phyloP scores from a whole-genome alignment of 768 basidiomycete species.

The Leccinum broughii region DNA sequence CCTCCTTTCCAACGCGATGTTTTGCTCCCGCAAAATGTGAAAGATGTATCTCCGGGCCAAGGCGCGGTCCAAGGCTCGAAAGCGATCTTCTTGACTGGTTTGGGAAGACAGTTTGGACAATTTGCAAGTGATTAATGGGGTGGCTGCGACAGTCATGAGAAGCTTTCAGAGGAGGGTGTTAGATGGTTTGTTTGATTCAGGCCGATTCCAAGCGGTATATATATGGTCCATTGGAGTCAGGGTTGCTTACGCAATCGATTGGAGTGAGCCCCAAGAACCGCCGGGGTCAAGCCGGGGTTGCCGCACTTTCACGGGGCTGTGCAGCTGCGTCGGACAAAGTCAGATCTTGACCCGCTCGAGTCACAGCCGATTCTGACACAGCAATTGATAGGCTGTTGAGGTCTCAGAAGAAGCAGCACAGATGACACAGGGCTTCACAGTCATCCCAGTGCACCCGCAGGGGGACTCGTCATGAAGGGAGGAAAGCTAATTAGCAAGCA shows the following conservation, averaged over 20 bases:
- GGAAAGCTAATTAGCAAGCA: neutral
- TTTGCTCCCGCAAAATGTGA: conserved; percentile 25
- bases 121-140: conserved; percentile 23
- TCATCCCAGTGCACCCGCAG: neutral
- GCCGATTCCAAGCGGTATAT: neutral
- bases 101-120: conserved; percentile 35
- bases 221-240: neutral
- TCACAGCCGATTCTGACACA: neutral
- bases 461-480: neutral
- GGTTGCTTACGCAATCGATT: neutral
- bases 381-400: neutral
- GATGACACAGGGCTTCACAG: neutral
- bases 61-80: conserved; percentile 33
- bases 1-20: conserved; percentile 19
- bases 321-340: too few species aligned
- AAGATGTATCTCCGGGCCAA: conserved; percentile 33
- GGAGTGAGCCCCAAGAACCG: too few species aligned
- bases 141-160: conserved; percentile 27
- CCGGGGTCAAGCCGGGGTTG: too few species aligned
- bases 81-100: conserved; percentile 25
- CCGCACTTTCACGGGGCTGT: too few species aligned
- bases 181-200: neutral
- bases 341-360: too few species aligned
- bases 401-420: neutral
- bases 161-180: neutral